Evolutionary conservation across 306 rosid genomes (phyloP).

Genomic region (Phaseolus lunatus): DNA sequence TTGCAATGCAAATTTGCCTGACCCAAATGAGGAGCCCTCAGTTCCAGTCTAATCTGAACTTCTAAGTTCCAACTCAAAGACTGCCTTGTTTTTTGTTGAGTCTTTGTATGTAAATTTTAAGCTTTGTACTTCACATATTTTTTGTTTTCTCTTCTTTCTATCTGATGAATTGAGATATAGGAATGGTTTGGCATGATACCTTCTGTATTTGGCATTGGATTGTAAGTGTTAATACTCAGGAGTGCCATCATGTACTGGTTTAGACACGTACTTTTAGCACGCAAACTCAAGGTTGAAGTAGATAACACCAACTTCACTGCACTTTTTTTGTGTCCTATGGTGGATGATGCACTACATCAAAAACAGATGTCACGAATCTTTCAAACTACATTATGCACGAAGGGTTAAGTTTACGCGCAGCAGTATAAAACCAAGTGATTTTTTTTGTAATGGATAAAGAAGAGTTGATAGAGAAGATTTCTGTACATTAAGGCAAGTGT

Average conservation of each 20-base stretch:
- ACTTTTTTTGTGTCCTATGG: neutral
- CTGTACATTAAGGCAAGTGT: too few relatives aligned
- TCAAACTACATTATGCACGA: neutral
- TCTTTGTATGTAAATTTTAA: slow-evolving; percentile 56
- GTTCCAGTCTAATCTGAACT: slow-evolving; percentile 56
- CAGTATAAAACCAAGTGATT: neutral
- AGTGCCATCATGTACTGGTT: neutral
- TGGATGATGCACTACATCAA: neutral
- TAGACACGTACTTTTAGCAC: neutral
- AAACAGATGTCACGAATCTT: neutral
- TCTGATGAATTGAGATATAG: slow-evolving; percentile 43
- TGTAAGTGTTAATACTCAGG: slow-evolving; percentile 16
- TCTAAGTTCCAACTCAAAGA: slow-evolving; percentile 35
- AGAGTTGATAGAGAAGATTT: neutral
- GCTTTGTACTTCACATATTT: slow-evolving; percentile 44
- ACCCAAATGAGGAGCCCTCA: slow-evolving; percentile 55
- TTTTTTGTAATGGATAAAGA: neutral
- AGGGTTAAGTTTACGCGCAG: neutral
- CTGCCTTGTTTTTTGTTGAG: slow-evolving; percentile 5
- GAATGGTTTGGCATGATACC: slow-evolving; percentile 47
- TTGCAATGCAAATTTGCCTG: slow-evolving; percentile 47
- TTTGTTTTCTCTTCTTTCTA: slow-evolving; percentile 27
- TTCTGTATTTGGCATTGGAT: slow-evolving; percentile 46
- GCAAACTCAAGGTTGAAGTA: neutral
- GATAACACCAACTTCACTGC: neutral